Evolutionary conservation across 768 basidiomycete species (phyloP), one percentile per base, ranked within the genome.

Genomic region (Piloderma croceum): DNA sequence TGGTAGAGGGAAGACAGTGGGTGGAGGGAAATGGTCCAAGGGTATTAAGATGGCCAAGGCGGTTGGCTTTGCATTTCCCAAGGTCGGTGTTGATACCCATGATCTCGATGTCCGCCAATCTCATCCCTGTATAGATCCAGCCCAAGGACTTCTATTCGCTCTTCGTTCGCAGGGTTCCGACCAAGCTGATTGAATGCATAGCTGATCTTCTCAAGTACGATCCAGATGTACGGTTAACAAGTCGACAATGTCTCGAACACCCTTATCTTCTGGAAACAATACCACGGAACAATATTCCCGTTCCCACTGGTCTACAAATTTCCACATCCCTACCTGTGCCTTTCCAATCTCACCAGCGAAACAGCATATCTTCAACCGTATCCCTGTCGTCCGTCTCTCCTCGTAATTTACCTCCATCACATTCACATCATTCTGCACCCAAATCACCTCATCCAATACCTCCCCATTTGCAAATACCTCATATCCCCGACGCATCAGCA

Each of bases 191-290:
- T 54, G 83, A 96, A 54, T 93, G 90, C 63, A 96, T 99, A 56
- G 73, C 80, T 35, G 90, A 94, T 56, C 71, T 97, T 12, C 77
- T 99, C 45, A 85, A 81, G 53, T 98, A 96, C 64, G 90, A 98
- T 53, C 93, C 96, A 19, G 80, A 81, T 29, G 69, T 74, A 36
- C 84, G 96, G 21, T 70, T 97, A 36, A 96, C 92, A 2, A 85
- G 89, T 42, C 74, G 74, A 36, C 78, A 93, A 58, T 94, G 92
- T 59, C 67, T 96, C 46, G 77, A 90, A 23, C 92, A 97, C 59
- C 71, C 80, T 11, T 99, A 98, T 69, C 79, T 97, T 42, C 73
- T 74, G 43, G 89, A 96, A 63, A 89, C 85, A 10, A 67, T 70
- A 45, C 77, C 74, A 24, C 72, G 77, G 36, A 83, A 83, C 48